phyloP scores from a whole-genome alignment of 345 rosid genomes.

The Litchi chinensis region DNA sequence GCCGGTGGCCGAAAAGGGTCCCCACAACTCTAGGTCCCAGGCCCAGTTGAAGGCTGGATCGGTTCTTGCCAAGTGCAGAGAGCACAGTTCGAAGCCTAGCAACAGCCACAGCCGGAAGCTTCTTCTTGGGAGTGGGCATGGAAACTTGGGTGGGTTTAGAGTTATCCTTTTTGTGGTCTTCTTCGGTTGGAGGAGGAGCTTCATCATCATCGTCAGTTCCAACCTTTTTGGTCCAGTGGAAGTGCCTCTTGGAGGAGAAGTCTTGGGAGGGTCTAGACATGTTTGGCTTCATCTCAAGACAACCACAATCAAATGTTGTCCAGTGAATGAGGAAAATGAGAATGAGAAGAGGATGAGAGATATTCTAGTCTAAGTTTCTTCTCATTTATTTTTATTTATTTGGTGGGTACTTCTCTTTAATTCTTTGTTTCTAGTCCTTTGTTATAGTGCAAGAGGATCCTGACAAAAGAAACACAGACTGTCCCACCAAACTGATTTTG shows the following conservation, averaged over 20 bases:
- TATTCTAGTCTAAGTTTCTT: neutral
- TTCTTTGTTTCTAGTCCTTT: slow-evolving; percentile 31
- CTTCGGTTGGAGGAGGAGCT: slow-evolving; percentile 31
- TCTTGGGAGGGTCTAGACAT: slow-evolving; percentile 64
- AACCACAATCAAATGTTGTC: slow-evolving; percentile 15
- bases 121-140: slow-evolving; percentile 54
- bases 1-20: slow-evolving; percentile 83
- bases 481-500: slow-evolving; percentile 36
- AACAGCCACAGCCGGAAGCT: slow-evolving; percentile 72
- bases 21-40: slow-evolving; percentile 80
- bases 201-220: slow-evolving; percentile 60
- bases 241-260: slow-evolving; percentile 72
- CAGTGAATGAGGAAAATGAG: neutral
- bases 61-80: slow-evolving; percentile 52
- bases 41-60: slow-evolving; percentile 39
- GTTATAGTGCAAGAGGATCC: slow-evolving; percentile 38
- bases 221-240: slow-evolving; percentile 83
- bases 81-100: slow-evolving; percentile 81
- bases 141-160: slow-evolving; percentile 20
- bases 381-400: slow-evolving; percentile 16
- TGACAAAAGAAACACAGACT: slow-evolving; percentile 38
- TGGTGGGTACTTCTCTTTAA: slow-evolving; percentile 25
- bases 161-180: slow-evolving; percentile 28
- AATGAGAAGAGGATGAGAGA: neutral
- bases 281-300: slow-evolving; percentile 31